Evolutionary conservation across 2,329 filamentous ascomycete species (phyloP).

Genomic region (Podosphaera fusca): DNA sequence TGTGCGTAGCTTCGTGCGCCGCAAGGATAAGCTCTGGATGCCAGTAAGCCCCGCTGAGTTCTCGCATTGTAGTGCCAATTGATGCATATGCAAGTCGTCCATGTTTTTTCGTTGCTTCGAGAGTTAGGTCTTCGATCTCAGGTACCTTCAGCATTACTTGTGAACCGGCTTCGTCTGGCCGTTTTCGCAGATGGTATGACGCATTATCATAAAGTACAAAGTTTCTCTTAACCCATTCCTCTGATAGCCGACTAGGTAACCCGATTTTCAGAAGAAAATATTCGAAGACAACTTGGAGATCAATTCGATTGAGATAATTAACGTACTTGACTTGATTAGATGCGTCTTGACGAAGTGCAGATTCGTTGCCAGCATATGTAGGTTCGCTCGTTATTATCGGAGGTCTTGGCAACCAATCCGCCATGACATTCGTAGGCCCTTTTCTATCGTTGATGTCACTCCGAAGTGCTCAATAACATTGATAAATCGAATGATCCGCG

Average conservation of each 20-base stretch:
- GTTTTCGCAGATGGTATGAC: constrained; percentile 1
- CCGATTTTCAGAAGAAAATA: background rate
- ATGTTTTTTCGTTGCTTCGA: background rate
- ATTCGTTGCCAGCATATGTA: background rate
- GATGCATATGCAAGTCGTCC: background rate
- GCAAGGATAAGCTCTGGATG: background rate
- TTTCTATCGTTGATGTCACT: background rate
- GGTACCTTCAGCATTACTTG: constrained; percentile 1
- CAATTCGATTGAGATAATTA: background rate
- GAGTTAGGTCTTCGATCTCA: constrained; percentile 1
- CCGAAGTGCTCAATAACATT: background rate
- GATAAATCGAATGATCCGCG: constrained; percentile 1
- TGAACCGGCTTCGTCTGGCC: background rate
- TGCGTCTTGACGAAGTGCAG: background rate
- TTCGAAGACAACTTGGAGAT: background rate
- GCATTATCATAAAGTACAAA: background rate
- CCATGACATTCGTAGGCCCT: background rate
- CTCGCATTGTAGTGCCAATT: background rate
- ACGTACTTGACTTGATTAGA: background rate
- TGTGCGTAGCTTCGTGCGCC: background rate
- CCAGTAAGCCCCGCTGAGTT: background rate
- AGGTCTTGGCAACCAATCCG: constrained; percentile 1
- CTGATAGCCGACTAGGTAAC: background rate
- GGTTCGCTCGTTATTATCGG: background rate
- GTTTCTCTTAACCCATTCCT: background rate